These are phyloP conservation scores for Adansonia gregorii DNA, from an alignment of 441 rosid species.

Conservation along the genomic window DNA sequence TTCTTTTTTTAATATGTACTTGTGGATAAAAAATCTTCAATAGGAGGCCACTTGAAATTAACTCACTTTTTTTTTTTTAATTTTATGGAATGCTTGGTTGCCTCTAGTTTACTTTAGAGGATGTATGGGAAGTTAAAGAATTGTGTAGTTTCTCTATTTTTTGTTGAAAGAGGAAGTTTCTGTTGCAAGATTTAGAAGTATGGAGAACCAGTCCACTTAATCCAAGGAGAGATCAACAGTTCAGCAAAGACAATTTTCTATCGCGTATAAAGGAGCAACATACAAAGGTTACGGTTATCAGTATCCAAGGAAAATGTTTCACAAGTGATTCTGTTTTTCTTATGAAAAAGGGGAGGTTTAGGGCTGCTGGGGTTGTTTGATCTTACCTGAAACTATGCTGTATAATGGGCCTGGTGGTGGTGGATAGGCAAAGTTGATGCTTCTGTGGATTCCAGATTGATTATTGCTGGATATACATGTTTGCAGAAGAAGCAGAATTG, in stretches of 20 bases:
- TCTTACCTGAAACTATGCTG: background rate
- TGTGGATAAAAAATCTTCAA: background rate
- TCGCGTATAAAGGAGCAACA: background rate
- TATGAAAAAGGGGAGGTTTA: background rate
- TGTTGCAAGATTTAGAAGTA: background rate
- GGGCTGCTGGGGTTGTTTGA: background rate
- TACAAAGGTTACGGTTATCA: background rate
- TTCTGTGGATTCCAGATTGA: background rate
- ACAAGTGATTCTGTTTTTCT: background rate
- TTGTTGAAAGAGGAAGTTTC: background rate
- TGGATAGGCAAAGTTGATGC: background rate
- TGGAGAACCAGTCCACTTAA: background rate
- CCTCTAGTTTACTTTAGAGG: background rate
- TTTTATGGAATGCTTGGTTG: background rate
- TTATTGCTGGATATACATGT: background rate
- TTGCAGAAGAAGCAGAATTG: constrained; percentile 2
- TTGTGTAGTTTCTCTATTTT: constrained; percentile 13
- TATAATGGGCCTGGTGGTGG: background rate
- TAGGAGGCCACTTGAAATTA: background rate
- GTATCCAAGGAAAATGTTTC: background rate
- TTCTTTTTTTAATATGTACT: background rate
- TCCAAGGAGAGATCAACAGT: background rate
- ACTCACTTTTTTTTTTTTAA: background rate
- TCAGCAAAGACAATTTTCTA: background rate
- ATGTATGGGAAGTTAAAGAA: background rate